Evolutionary conservation across 306 rosid genomes (phyloP).

Genomic region (Fagus sylvatica): DNA sequence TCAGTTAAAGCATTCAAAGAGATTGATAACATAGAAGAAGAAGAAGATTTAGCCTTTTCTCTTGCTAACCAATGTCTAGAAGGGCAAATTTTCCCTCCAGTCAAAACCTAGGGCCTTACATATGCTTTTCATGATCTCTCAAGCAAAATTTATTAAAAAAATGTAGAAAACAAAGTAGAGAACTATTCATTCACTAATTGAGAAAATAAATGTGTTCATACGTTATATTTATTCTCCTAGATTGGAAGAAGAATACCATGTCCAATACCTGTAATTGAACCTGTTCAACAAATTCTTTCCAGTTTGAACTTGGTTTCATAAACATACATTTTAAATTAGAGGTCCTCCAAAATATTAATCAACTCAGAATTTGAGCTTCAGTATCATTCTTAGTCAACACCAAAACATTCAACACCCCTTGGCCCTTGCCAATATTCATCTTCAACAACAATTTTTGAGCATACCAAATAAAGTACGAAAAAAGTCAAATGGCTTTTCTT

Average conservation of each 20-base stretch:
- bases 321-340: background rate
- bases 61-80: background rate
- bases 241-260: background rate
- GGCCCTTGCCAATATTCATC: background rate
- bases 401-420: background rate
- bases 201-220: background rate
- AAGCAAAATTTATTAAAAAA: background rate
- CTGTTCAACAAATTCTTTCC: background rate
- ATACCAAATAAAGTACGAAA: slow-evolving; percentile 79
- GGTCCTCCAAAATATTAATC: background rate
- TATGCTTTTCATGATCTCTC: background rate
- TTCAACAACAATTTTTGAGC: slow-evolving; percentile 12
- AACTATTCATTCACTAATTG: background rate
- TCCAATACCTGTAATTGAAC: background rate
- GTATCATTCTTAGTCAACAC: slow-evolving; percentile 13
- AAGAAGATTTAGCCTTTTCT: background rate
- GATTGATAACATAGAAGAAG: background rate
- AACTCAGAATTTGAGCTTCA: slow-evolving; percentile 1
- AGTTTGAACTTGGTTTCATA: background rate
- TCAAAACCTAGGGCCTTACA: background rate
- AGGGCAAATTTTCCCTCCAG: background rate
- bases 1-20: slow-evolving; percentile 3
- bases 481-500: slow-evolving; percentile 81
- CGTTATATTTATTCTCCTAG: background rate
- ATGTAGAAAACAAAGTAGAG: background rate